These are phyloP conservation scores for Grifola frondosa DNA, from an alignment of 1,284 basidiomycete genomes.

Conservation along the genomic window DNA sequence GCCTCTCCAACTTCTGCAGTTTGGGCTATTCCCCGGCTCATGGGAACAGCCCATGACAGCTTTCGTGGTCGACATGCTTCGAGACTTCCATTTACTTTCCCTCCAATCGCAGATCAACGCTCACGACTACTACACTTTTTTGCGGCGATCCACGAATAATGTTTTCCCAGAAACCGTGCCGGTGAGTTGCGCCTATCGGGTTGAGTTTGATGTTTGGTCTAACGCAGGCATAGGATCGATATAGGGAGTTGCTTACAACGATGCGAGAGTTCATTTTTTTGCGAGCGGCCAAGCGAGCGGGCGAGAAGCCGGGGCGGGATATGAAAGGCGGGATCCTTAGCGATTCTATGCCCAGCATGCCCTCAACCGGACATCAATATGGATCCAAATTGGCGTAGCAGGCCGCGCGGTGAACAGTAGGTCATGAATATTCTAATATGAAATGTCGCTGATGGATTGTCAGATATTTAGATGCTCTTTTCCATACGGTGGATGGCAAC, in stretches of 20 bases:
- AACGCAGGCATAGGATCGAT: constrained; percentile 17
- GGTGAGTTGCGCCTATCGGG: constrained; percentile 1
- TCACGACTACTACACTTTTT: constrained; percentile 5
- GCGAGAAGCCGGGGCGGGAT: too few relatives aligned
- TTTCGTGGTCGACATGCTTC: constrained; percentile 6
- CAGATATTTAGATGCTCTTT: constrained; percentile 2
- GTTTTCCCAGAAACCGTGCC: constrained; percentile 3
- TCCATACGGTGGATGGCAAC: constrained; percentile 3
- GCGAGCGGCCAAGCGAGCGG: too few relatives aligned
- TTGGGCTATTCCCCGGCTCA: constrained; percentile 11
- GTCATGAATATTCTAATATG: too few relatives aligned
- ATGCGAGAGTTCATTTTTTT: constrained; percentile 9
- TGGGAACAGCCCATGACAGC: constrained; percentile 11
- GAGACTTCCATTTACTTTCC: constrained; percentile 5
- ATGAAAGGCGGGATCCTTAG: too few relatives aligned
- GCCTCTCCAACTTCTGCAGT: constrained; percentile 7
- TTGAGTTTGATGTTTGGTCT: not conserved
- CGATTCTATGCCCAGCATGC: constrained; percentile 14
- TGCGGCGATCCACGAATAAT: constrained; percentile 6
- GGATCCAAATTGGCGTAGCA: constrained; percentile 11
- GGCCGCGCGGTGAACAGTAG: not conserved
- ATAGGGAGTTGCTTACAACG: constrained; percentile 12
- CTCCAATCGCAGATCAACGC: constrained; percentile 6
- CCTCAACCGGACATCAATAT: constrained; percentile 19
- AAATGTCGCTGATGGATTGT: not conserved